Evolutionary conservation across 1,284 basidiomycete species (phyloP).

Genomic region (Tetrapyrgos nigripes): DNA sequence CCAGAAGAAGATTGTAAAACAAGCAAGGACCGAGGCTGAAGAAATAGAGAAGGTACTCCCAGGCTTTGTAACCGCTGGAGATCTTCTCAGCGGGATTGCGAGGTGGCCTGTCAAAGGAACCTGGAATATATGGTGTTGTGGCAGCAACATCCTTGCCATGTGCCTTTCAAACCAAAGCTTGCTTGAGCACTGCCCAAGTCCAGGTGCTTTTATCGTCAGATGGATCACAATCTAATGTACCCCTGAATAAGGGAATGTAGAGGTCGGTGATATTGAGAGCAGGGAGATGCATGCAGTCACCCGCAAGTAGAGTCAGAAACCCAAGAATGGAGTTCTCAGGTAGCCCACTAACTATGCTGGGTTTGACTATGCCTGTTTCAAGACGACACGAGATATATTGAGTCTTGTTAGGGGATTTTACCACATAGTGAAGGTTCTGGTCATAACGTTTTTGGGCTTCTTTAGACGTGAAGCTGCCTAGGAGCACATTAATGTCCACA

Average conservation of each 20-base stretch:
- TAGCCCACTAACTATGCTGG: slow-evolving; percentile 26
- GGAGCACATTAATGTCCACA: slow-evolving; percentile 23
- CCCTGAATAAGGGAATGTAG: slow-evolving; percentile 28
- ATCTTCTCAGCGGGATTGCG: slow-evolving; percentile 33
- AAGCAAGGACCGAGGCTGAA: slow-evolving; percentile 26
- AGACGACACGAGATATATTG: slow-evolving; percentile 18
- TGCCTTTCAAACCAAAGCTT: slow-evolving; percentile 33
- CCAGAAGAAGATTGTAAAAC: slow-evolving; percentile 32
- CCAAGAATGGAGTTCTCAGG: slow-evolving; percentile 13
- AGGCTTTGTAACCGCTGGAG: slow-evolving; percentile 33
- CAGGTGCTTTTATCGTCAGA: slow-evolving; percentile 14
- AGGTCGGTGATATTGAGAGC: slow-evolving; percentile 33
- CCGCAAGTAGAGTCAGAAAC: background rate
- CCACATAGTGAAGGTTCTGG: slow-evolving; percentile 18
- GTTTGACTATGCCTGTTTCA: slow-evolving; percentile 26
- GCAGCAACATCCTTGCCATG: slow-evolving; percentile 25
- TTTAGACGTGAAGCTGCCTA: background rate
- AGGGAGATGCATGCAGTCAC: slow-evolving; percentile 15
- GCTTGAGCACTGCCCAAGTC: slow-evolving; percentile 28
- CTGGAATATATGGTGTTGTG: slow-evolving; percentile 20
- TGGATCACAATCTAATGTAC: slow-evolving; percentile 16
- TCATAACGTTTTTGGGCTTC: background rate
- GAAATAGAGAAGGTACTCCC: slow-evolving; percentile 27
- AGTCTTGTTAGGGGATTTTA: slow-evolving; percentile 14
- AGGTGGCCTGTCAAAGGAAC: slow-evolving; percentile 28